phyloP scores from a whole-genome alignment of 1,139 yeast species.

The Magnusiomyces fungicola region DNA sequence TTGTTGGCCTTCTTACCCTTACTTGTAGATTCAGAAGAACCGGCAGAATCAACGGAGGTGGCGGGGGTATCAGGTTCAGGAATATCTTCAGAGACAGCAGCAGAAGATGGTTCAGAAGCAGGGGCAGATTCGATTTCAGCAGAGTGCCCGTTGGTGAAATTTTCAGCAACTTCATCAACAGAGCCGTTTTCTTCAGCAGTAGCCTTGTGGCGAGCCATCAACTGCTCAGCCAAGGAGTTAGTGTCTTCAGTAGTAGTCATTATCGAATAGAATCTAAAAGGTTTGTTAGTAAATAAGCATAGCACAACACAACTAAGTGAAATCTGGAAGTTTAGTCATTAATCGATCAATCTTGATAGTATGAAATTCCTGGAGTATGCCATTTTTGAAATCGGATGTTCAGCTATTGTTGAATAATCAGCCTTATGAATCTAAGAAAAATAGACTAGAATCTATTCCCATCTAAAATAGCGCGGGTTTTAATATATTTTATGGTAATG shows the following conservation, averaged over 20 bases:
- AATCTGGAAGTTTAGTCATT: background rate
- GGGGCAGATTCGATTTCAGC: conserved; percentile 4
- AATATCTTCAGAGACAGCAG: conserved; percentile 1
- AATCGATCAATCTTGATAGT: too few relatives aligned
- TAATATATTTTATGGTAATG: too few relatives aligned
- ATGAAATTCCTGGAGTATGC: too few relatives aligned
- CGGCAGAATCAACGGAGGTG: conserved; percentile 13
- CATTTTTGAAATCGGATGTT: background rate
- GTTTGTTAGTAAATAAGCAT: background rate
- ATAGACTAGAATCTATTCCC: too few relatives aligned
- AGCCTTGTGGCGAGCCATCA: conserved; percentile 26
- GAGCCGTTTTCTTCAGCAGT: conserved; percentile 1
- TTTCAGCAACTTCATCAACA: background rate
- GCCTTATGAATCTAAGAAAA: background rate
- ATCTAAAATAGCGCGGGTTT: too few relatives aligned
- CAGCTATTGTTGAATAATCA: background rate
- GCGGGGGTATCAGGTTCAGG: conserved; percentile 5
- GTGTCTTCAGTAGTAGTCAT: conserved; percentile 12
- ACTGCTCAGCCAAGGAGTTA: conserved; percentile 24
- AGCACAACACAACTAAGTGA: background rate
- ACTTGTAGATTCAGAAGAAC: conserved; percentile 4
- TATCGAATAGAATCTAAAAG: background rate
- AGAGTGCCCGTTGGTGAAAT: background rate
- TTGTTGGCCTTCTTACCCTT: conserved; percentile 12
- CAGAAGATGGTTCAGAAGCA: background rate